Conservation (phyloP, 495 filamentous ascomycete species). For the Antarctomyces pellizariae region DNA sequence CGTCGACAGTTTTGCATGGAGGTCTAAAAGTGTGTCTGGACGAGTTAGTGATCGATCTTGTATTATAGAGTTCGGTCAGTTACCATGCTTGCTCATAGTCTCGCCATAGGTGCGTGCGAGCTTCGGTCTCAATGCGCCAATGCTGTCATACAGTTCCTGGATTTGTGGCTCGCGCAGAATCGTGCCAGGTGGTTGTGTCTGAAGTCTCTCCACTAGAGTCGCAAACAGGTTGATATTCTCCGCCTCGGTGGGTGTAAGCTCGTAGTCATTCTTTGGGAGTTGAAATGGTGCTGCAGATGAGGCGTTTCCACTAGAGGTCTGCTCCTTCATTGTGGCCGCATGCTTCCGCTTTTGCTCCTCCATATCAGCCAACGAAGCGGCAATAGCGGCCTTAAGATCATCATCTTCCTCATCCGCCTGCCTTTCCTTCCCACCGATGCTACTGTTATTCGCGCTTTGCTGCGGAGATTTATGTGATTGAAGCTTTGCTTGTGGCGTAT, state of each 20-base stretch:
- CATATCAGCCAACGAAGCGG: conserved; percentile 91
- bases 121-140: conserved; percentile 77
- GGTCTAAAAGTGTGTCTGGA: conserved; percentile 64
- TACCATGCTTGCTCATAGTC: conserved; percentile 98
- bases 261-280: conserved; percentile 72
- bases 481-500: conserved; percentile 35
- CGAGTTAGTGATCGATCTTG: conserved; percentile 12
- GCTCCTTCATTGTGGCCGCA: conserved; percentile 55
- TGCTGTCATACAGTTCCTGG: conserved; percentile 93
- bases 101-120: conserved; percentile 91
- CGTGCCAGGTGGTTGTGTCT: conserved; percentile 86
- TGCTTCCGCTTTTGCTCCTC: conserved; percentile 91
- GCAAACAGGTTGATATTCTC: conserved; percentile 96
- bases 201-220: conserved; percentile 79
- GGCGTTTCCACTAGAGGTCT: conserved; percentile 23
- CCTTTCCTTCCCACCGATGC: conserved; percentile 16
- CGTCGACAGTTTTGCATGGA: conserved; percentile 86
- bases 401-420: conserved; percentile 65
- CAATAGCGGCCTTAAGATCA: conserved; percentile 87
- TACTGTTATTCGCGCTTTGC: conserved; percentile 17
- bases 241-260: conserved; percentile 79
- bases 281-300: conserved; percentile 20
- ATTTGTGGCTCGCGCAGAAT: conserved; percentile 92
- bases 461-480: conserved; percentile 17
- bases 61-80: conserved; percentile 10